These are phyloP conservation scores for Ogataea methanolica DNA, from an alignment of 805 yeast species.

Conservation along the genomic window DNA sequence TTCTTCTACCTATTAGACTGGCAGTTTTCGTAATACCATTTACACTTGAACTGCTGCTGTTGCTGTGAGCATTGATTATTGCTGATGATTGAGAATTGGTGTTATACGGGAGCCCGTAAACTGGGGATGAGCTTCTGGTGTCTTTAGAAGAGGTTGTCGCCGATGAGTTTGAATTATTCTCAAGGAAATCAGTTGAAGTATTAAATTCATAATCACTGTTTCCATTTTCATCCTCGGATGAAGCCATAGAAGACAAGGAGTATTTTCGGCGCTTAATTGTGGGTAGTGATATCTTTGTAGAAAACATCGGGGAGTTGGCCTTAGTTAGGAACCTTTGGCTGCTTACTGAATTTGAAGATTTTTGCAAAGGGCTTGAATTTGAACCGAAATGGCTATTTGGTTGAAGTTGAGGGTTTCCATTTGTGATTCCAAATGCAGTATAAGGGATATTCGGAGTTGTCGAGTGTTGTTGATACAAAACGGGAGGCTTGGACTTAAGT, in stretches of 20 bases:
- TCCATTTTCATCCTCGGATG: constrained; percentile 4
- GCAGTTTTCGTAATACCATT: not conserved
- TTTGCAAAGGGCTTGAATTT: not conserved
- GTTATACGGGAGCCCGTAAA: constrained; percentile 3
- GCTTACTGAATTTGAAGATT: constrained; percentile 1
- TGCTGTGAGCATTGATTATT: not conserved
- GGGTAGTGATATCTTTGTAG: constrained; percentile 9
- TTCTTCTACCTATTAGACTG: not conserved
- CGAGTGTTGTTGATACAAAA: constrained; percentile 18
- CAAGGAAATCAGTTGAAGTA: constrained; percentile 6
- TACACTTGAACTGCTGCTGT: not conserved
- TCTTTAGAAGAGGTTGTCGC: constrained; percentile 13
- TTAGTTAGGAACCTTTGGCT: not conserved
- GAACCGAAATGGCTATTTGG: not conserved
- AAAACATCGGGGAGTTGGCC: not conserved
- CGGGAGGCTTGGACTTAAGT: constrained; percentile 22
- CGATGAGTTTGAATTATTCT: constrained; percentile 10
- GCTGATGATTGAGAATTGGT: not conserved
- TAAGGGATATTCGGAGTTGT: constrained; percentile 5
- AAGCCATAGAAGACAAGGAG: constrained; percentile 13
- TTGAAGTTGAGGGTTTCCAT: not conserved
- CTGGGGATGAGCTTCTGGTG: constrained; percentile 17
- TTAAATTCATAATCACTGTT: constrained; percentile 1
- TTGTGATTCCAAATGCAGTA: not conserved
- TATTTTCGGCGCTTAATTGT: constrained; percentile 14